Evolutionary conservation across 257 asterid genomes (phyloP).

Genomic region (Eustoma russellianum): DNA sequence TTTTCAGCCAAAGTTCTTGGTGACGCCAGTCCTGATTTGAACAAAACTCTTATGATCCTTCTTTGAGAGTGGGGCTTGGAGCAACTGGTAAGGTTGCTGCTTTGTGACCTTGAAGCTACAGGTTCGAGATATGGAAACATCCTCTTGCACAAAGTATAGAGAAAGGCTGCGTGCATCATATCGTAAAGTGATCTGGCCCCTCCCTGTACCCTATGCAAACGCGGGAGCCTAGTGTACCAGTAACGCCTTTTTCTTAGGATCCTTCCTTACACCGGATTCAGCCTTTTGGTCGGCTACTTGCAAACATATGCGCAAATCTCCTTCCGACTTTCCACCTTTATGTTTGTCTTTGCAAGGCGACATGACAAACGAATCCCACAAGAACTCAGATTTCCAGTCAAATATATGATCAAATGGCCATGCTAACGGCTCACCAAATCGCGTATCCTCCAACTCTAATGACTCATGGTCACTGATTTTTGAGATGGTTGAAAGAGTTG

Average conservation of each 20-base stretch:
- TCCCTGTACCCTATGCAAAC: no score
- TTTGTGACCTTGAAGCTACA: no score
- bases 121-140: no score
- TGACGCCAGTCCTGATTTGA: neutral
- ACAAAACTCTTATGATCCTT: neutral
- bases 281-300: neutral
- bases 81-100: no score
- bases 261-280: neutral
- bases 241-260: neutral
- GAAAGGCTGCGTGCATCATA: no score
- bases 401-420: slow-evolving; percentile 12
- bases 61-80: no score
- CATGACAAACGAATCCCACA: slow-evolving; percentile 5
- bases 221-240: no score
- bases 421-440: slow-evolving; percentile 11
- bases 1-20: neutral
- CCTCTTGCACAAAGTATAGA: no score
- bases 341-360: slow-evolving; percentile 3
- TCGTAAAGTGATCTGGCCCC: no score
- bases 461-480: neutral
- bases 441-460: neutral
- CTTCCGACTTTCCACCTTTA: neutral
- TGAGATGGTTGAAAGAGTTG: neutral
- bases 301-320: neutral
- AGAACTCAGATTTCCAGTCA: slow-evolving; percentile 1